Base-by-base conservation (phyloP, 352 stramenopile genomes). In the Phytophthora boehmeriae region DNA sequence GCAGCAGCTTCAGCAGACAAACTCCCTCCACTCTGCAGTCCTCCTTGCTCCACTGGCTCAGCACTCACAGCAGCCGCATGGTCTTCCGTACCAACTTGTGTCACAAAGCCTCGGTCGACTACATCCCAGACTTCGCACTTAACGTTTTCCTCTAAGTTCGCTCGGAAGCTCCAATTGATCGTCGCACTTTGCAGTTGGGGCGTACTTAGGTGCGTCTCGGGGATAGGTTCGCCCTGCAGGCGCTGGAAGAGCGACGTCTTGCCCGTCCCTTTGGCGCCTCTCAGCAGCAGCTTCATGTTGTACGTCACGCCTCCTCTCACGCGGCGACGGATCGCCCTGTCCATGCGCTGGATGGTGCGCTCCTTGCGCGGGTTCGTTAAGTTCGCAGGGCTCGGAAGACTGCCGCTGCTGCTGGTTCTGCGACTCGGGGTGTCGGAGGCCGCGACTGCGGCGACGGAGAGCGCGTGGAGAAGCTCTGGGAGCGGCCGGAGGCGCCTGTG, bases 121-220 rank as follows among this genome's bases (percentile, higher is more conserved):
- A 96, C 88, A 54, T 97, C 90, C 89, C 91, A 96, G 10, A 97
- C 83, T 51, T 97, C 91, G 66, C 93, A 95, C 63, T 95, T 93
- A 48, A 97, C 81, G 39, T 74, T 92, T 39, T 97, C 88, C 49
- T 96, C 85, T 3, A 76, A 69, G 36, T 79, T 76, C 9, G 70
- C 63, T 23, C 79, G 77, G 48, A 86, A 88, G 57, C 63, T 86
- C 83, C 89, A 97, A 46, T 93, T 91, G 67, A 97, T 97, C 10
- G 83, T 95, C 17, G 86, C 90, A 9, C 71, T 89, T 68, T 97
- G 81, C 44, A 97, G 84, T 60, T 97, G 88, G 19, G 79, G 80
- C 47, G 90, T 97, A n/a, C 83, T 66, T 54, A 68, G 57, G 73
- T 97, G 89, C 22, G 68, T 71, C 20, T 61, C 53, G 0, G 83